phyloP scores from a whole-genome alignment of 2,329 filamentous ascomycete genomes.

The Aspergillus aculeatus region DNA sequence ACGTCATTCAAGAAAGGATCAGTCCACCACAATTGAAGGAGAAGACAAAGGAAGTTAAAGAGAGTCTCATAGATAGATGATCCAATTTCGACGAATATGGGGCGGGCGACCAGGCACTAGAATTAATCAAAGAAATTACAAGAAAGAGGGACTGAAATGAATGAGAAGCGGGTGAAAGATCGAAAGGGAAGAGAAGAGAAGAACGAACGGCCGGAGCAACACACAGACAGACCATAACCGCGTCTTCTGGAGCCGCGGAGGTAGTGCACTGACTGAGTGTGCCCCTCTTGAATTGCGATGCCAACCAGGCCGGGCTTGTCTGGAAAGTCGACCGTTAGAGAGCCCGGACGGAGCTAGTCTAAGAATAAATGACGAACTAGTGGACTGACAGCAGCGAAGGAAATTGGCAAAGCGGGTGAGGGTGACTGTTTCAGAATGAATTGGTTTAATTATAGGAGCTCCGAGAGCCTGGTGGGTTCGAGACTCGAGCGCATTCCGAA shows the following conservation, averaged over 20 bases:
- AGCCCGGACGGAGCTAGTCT: background rate
- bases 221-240: conserved; percentile 1
- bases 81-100: conserved; percentile 4
- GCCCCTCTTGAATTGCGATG: background rate
- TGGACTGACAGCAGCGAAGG: conserved; percentile 1
- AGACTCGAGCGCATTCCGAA: conserved; percentile 1
- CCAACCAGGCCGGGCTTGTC: background rate
- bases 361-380: background rate
- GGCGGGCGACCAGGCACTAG: background rate
- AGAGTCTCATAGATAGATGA: background rate
- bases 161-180: background rate
- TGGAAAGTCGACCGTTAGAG: background rate
- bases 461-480: background rate
- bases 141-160: conserved; percentile 4
- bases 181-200: conserved; percentile 1
- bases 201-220: background rate
- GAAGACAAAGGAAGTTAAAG: background rate
- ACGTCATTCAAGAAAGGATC: conserved; percentile 15
- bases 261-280: background rate
- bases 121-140: conserved; percentile 1
- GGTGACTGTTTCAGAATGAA: conserved; percentile 5
- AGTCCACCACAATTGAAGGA: conserved; percentile 2
- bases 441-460: conserved; percentile 4
- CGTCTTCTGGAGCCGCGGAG: background rate
- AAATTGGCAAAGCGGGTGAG: background rate